Evolutionary conservation across 2,329 filamentous ascomycete genomes (phyloP).

Genomic region (Helotiales sp.): DNA sequence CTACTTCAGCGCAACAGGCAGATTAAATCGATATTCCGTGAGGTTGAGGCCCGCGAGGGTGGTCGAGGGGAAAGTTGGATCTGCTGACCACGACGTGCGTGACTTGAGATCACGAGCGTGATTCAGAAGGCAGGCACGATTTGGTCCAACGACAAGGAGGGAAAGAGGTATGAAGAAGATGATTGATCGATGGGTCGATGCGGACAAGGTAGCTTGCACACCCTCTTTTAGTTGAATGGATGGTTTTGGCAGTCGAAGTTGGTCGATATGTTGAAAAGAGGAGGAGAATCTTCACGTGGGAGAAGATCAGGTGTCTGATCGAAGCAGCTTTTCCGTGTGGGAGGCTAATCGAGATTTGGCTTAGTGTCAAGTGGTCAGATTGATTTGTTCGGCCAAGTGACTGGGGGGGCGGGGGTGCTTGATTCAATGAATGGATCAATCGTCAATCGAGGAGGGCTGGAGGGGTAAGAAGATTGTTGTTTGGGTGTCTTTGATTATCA

Average conservation of each 20-base stretch:
- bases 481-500: no score
- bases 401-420: no score
- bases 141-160: constrained; percentile 19
- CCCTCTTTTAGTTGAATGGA: constrained; percentile 24
- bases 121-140: constrained; percentile 16
- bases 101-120: constrained; percentile 38
- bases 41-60: constrained; percentile 8
- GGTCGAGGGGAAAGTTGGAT: constrained; percentile 18
- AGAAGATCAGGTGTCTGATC: constrained; percentile 10
- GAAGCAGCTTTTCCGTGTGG: constrained; percentile 9
- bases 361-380: background rate
- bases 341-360: background rate
- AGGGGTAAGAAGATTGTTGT: no score
- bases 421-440: no score
- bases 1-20: constrained; percentile 11
- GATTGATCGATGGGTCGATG: constrained; percentile 7
- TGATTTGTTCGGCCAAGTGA: background rate
- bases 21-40: constrained; percentile 17
- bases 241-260: background rate
- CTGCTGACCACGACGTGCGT: constrained; percentile 33
- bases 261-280: constrained; percentile 20
- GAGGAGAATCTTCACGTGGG: constrained; percentile 23
- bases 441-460: no score
- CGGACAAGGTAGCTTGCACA: constrained; percentile 28
- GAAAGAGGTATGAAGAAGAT: constrained; percentile 14